Base-by-base conservation (phyloP, 805 yeast species). In the Myxozyma udenii region DNA sequence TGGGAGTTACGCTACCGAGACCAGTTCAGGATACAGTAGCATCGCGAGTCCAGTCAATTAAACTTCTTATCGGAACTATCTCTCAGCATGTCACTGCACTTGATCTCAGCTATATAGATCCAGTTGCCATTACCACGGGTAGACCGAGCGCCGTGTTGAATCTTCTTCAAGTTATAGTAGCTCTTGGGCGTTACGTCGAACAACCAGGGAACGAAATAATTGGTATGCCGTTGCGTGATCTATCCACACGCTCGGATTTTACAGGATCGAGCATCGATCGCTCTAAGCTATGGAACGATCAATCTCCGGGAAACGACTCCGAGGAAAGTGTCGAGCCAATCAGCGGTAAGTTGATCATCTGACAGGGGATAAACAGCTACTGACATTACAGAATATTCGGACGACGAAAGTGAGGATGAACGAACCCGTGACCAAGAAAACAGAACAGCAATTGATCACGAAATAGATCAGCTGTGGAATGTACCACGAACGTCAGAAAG, bases 101-200 rank as follows among this genome's bases (percentile, higher is more conserved):
- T 52, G 53, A 50, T 46, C 39, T 50, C 24, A 38, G 54, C 14
- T 46, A 39, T 30, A 46, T 53, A 36, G 57, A 53, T 36, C 57
- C 57, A 14, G 16, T 48, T 18, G 57, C 50, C 2, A 47, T 53
- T 41, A 44, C 44, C 14, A 11, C 45, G 9, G 53, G 57, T 3
- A 46, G 47, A 14, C 22, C 14, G 14, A 39, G 24, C 3, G 53
- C 57, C 6, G 43, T 41, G 14, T n/a, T 33, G 12, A 44, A 45
- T 28, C 35, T 53, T 22, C 35, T 48, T 21, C 46, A 28, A 44
- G 53, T 48, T 37, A 16, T 53, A 3, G 41, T 44, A 23, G 53
- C 53, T 2, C 32, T 53, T n/a, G 57, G 53, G 7, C 25, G 30
- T 48, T 41, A 44, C 41, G 32, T 24, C 14, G 25, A 41, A 48